Conservation (phyloP, 1,284 basidiomycete species). For the Malassezia sympodialis region DNA sequence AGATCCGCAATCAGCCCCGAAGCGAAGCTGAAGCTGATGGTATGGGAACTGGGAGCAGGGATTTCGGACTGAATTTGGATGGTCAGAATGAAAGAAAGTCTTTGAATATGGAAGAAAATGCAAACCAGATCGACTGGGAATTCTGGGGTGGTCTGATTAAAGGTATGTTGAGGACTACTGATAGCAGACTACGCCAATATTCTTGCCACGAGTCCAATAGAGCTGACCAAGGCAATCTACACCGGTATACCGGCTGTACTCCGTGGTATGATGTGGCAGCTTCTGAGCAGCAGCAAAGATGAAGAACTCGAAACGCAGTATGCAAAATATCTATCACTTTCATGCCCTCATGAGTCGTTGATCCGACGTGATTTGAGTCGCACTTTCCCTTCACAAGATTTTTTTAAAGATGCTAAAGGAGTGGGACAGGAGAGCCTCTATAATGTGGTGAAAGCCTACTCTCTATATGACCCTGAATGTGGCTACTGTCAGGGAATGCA, state of each 20-base stretch:
- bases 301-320: constrained; percentile 75
- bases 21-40: constrained; percentile 10
- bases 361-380: constrained; percentile 77
- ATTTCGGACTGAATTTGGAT: constrained; percentile 11
- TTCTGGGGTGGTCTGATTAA: constrained; percentile 89
- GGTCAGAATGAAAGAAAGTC: background rate
- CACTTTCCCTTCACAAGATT: constrained; percentile 95
- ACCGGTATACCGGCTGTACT: constrained; percentile 73
- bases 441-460: constrained; percentile 95
- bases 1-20: constrained; percentile 18
- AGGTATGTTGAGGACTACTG: background rate
- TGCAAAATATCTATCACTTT: constrained; percentile 66
- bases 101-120: constrained; percentile 1
- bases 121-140: constrained; percentile 54
- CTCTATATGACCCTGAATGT: constrained; percentile 85
- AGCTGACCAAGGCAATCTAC: constrained; percentile 80
- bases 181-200: constrained; percentile 15
- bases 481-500: constrained; percentile 86
- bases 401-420: constrained; percentile 74
- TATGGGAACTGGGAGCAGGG: constrained; percentile 10
- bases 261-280: constrained; percentile 94
- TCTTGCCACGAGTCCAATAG: constrained; percentile 42
- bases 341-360: constrained; percentile 80
- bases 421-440: constrained; percentile 92
- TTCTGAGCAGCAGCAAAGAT: constrained; percentile 85